A percentile compares a stretch with the other conserved stretches of the same genome.
Conservation (phyloP, 2,329 filamentous ascomycete species). For the Alternaria sp. region DNA sequence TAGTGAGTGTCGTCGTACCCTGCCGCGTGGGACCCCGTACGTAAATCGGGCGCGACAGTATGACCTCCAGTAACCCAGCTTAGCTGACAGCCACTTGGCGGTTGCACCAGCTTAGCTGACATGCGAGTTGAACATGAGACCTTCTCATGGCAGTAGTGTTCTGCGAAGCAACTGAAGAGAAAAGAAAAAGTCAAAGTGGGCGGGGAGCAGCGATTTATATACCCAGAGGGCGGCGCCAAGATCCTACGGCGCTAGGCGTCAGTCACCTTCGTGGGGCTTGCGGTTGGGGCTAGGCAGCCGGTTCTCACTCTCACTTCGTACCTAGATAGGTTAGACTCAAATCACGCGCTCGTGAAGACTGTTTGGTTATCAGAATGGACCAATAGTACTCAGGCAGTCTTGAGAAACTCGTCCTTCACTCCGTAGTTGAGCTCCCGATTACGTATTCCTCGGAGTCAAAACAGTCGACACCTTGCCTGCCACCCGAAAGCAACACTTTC, state of each 20-base stretch:
- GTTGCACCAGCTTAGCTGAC: background rate
- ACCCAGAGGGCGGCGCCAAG: background rate
- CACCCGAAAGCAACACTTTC: background rate
- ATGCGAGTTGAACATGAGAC: background rate
- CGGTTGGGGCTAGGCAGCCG: background rate
- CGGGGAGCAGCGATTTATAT: background rate
- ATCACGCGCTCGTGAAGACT: background rate
- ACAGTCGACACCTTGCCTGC: background rate
- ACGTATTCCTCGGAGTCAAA: background rate
- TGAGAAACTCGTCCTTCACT: background rate
- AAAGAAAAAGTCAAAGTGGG: background rate
- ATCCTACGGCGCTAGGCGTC: background rate
- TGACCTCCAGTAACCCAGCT: background rate
- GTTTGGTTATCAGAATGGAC: background rate
- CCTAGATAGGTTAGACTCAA: background rate
- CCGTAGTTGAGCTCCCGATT: background rate
- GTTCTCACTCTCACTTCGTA: background rate
- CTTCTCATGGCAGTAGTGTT: background rate
- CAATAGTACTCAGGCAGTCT: background rate
- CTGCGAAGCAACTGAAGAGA: background rate
- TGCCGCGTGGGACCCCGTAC: background rate
- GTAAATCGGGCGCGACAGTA: background rate
- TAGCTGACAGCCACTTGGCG: background rate
- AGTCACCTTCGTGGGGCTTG: background rate
- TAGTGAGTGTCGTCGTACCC: background rate